Evolutionary conservation across 208 protist species (phyloP).

Genomic region (Trypanosoma rangeli): DNA sequence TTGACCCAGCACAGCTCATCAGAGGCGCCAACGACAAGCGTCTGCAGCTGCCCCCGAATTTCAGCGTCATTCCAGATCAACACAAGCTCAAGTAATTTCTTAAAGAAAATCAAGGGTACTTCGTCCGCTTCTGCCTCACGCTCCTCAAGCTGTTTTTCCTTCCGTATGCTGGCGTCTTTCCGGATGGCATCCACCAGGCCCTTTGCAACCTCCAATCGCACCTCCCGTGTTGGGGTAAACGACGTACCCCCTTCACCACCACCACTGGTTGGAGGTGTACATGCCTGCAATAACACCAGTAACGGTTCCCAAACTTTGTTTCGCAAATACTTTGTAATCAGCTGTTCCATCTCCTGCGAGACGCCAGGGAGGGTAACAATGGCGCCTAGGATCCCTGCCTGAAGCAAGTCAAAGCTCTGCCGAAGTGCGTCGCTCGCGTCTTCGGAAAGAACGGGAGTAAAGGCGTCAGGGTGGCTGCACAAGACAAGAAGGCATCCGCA

Average conservation of each 20-base stretch:
- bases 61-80: conserved; percentile 23
- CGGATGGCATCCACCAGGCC: conserved; percentile 13
- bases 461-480: conserved; percentile 27
- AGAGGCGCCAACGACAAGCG: background rate
- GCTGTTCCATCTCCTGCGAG: conserved; percentile 23
- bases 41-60: conserved; percentile 1
- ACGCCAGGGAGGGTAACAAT: conserved; percentile 35
- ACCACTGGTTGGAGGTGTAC: background rate
- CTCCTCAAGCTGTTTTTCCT: background rate
- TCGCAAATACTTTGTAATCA: conserved; percentile 35
- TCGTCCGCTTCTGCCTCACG: background rate
- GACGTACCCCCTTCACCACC: too few relatives aligned
- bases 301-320: conserved; percentile 21
- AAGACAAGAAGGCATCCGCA: conserved; percentile 44
- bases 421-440: conserved; percentile 11
- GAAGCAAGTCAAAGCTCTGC: conserved; percentile 38
- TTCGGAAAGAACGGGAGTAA: conserved; percentile 34
- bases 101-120: background rate
- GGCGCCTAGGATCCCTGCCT: conserved; percentile 40
- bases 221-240: conserved; percentile 3
- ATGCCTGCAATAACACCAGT: conserved; percentile 1
- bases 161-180: background rate
- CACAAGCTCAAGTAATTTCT: conserved; percentile 13
- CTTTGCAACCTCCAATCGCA: conserved; percentile 7
- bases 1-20: conserved; percentile 32